Percentiles rank a stretch among this genome's conserved stretches.
These are phyloP conservation scores for Eimeria falciformis DNA, from an alignment of 169 alveolate genomes.

Conservation along the genomic window DNA sequence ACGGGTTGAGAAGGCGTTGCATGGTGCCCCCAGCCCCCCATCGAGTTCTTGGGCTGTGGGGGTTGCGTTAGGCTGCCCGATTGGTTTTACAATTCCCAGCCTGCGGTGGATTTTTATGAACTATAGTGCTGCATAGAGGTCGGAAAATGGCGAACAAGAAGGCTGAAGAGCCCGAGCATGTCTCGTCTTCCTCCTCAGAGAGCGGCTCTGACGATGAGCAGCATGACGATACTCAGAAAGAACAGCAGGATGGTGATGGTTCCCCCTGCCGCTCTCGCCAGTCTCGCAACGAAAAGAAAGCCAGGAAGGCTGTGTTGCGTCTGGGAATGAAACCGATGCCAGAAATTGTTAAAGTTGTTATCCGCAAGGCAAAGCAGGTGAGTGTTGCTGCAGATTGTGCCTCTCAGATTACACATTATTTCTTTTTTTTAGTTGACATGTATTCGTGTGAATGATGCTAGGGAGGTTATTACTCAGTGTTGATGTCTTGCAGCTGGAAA, in stretches of 20 bases:
- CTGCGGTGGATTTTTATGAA: too few relatives aligned
- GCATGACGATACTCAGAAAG: not conserved
- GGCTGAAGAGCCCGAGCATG: conserved; percentile 31
- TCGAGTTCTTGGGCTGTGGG: too few relatives aligned
- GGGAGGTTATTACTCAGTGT: too few relatives aligned
- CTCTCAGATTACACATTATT: not conserved
- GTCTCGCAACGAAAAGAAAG: conserved; percentile 96
- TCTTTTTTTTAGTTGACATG: not conserved
- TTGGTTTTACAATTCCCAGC: too few relatives aligned
- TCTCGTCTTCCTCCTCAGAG: conserved; percentile 54
- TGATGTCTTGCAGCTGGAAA: too few relatives aligned
- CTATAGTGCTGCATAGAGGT: too few relatives aligned
- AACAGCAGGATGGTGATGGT: not conserved
- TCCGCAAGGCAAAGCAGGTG: conserved; percentile 92
- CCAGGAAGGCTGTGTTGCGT: conserved; percentile 94
- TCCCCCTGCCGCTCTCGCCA: conserved; percentile 47
- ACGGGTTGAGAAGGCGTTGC: too few relatives aligned
- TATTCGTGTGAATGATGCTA: too few relatives aligned
- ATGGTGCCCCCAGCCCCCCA: too few relatives aligned
- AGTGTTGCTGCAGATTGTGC: not conserved
- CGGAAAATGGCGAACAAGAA: conserved; percentile 10
- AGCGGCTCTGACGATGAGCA: conserved; percentile 62
- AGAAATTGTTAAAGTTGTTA: conserved; percentile 94
- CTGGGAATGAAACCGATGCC: conserved; percentile 94
- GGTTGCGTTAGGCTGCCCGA: too few relatives aligned